Evolutionary conservation across 495 filamentous ascomycete species (phyloP).

Genomic region (Podospora anserina): DNA sequence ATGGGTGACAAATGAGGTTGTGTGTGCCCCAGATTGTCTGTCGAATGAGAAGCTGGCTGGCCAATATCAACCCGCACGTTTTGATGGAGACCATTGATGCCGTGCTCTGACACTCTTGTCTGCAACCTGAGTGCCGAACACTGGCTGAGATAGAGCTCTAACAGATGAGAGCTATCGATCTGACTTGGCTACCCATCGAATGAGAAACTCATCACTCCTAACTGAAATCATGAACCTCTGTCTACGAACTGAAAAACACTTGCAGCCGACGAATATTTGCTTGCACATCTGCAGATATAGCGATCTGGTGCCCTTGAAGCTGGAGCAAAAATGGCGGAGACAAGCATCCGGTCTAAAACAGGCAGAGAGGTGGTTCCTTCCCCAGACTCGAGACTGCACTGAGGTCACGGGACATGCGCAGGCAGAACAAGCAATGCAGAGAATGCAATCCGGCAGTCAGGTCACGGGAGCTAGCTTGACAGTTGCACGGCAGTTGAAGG

Average conservation of each 20-base stretch:
- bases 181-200: no score
- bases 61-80: conserved; percentile 26
- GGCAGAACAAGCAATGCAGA: no score
- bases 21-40: conserved; percentile 26
- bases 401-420: neutral
- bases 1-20: conserved; percentile 15
- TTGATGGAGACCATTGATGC: conserved; percentile 23
- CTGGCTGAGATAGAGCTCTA: neutral
- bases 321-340: neutral
- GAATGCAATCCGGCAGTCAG: no score
- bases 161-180: no score
- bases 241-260: no score
- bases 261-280: no score
- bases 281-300: no score
- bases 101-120: conserved; percentile 4
- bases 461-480: no score
- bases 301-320: neutral
- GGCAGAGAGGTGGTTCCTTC: neutral
- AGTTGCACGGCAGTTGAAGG: no score
- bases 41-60: conserved; percentile 23
- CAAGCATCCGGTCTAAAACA: neutral
- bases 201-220: no score
- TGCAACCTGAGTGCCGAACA: neutral
- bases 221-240: neutral
- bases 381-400: neutral